phyloP scores from a whole-genome alignment of 2,329 filamentous ascomycete species.

The Diaporthe humulicola region DNA sequence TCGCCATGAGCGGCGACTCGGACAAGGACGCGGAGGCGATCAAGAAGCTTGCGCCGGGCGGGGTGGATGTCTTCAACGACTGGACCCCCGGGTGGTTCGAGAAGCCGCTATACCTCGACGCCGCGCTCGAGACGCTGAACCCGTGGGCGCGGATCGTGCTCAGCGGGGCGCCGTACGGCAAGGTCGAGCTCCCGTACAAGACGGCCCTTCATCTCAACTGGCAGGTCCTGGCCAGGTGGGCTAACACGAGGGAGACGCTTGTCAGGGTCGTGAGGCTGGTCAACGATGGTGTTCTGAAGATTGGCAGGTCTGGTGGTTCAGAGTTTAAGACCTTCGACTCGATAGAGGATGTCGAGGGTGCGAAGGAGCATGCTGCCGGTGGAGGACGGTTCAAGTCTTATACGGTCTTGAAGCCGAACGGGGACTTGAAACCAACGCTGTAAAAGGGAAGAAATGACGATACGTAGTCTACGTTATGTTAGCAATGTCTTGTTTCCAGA shows the following conservation, averaged over 20 bases:
- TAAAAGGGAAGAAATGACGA: background rate
- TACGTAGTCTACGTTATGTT: background rate
- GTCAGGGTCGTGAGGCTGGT: slow-evolving; percentile 14
- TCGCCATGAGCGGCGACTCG: slow-evolving; percentile 4
- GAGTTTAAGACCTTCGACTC: slow-evolving; percentile 6
- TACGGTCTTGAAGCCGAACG: background rate
- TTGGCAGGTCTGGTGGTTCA: background rate
- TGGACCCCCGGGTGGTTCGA: slow-evolving; percentile 10
- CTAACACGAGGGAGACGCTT: slow-evolving; percentile 1
- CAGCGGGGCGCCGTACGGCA: slow-evolving; percentile 13
- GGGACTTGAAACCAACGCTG: background rate
- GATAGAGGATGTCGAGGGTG: background rate
- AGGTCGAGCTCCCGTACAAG: background rate
- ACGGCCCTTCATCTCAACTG: slow-evolving; percentile 1
- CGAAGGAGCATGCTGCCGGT: background rate
- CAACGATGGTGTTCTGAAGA: slow-evolving; percentile 5
- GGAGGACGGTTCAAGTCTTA: background rate
- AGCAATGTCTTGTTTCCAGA: background rate
- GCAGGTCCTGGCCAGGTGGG: slow-evolving; percentile 11
- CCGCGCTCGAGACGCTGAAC: background rate
- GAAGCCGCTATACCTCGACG: slow-evolving; percentile 4
- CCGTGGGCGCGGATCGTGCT: slow-evolving; percentile 11
- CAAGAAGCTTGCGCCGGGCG: background rate
- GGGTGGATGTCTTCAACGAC: slow-evolving; percentile 18
- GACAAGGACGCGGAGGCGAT: slow-evolving; percentile 5